Evolutionary conservation across 2,329 filamentous ascomycete species (phyloP).

Genomic region (Thielaviopsis cerberus): DNA sequence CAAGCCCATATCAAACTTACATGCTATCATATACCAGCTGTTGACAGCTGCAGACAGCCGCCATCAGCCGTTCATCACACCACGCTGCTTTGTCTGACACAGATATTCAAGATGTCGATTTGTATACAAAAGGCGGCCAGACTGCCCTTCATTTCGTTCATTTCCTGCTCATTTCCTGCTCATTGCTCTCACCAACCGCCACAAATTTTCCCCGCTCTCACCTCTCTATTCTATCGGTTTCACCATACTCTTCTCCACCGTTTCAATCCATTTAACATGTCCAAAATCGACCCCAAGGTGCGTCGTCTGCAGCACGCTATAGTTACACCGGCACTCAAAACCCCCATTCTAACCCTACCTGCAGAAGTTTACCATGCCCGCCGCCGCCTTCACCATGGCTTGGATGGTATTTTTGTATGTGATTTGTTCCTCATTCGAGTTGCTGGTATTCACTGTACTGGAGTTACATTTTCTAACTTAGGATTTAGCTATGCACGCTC

Average conservation of each 20-base stretch:
- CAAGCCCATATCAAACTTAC: background rate
- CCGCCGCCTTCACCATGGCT: slow-evolving; percentile 37
- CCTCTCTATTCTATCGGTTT: background rate
- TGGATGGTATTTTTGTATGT: slow-evolving; percentile 29
- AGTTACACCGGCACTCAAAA: background rate
- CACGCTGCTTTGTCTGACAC: background rate
- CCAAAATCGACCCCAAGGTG: slow-evolving; percentile 12
- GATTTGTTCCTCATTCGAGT: no score
- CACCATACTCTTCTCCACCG: background rate
- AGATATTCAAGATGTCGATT: background rate
- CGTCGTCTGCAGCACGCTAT: background rate
- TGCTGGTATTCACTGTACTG: no score
- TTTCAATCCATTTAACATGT: slow-evolving; percentile 5
- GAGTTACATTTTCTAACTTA: background rate
- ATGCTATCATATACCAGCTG: background rate
- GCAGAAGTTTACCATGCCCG: slow-evolving; percentile 24
- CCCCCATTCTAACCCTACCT: background rate
- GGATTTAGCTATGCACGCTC: slow-evolving; percentile 22
- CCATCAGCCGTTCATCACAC: background rate
- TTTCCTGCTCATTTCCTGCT: background rate
- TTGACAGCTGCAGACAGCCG: background rate
- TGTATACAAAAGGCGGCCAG: background rate
- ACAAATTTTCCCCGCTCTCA: background rate
- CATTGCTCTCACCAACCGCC: background rate
- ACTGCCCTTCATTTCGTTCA: background rate